Percentiles rank a stretch among this genome's conserved stretches.
Conservation (phyloP, 331 rosid species). For the Quercus lobata region DNA sequence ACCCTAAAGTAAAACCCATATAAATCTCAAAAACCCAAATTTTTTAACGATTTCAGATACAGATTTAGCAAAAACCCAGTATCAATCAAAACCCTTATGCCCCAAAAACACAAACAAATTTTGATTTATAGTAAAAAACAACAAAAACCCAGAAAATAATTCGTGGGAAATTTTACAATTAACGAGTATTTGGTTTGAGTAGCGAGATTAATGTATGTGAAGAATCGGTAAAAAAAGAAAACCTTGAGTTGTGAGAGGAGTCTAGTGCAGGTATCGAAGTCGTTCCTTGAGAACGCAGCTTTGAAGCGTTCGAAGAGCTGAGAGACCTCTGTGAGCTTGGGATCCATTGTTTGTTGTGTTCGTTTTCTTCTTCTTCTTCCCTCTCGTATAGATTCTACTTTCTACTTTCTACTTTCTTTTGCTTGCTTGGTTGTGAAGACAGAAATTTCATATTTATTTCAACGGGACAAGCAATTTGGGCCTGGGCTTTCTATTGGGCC, state of each 20-base stretch:
- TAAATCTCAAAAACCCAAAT: neutral
- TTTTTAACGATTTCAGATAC: neutral
- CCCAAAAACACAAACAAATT: neutral
- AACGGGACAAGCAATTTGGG: neutral
- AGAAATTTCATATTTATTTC: neutral
- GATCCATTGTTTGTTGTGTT: constrained; percentile 47
- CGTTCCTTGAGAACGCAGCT: constrained; percentile 58
- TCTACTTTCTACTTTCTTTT: neutral
- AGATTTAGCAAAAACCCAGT: neutral
- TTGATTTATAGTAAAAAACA: neutral
- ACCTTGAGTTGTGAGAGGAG: constrained; percentile 88
- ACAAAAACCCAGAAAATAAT: neutral
- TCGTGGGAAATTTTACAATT: neutral
- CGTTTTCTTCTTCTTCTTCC: neutral
- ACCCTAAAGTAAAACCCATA: neutral
- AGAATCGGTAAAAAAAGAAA: neutral
- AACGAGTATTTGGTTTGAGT: neutral
- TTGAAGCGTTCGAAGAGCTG: constrained; percentile 83
- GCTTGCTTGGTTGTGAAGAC: neutral
- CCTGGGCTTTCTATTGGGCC: neutral
- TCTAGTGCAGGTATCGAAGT: constrained; percentile 36
- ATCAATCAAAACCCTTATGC: neutral
- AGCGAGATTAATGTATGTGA: too few relatives aligned
- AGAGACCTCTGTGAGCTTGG: constrained; percentile 66
- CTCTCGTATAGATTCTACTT: neutral